These are phyloP conservation scores for Fusarium sarcochroum DNA, from an alignment of 2,329 filamentous ascomycete genomes.

Conservation along the genomic window DNA sequence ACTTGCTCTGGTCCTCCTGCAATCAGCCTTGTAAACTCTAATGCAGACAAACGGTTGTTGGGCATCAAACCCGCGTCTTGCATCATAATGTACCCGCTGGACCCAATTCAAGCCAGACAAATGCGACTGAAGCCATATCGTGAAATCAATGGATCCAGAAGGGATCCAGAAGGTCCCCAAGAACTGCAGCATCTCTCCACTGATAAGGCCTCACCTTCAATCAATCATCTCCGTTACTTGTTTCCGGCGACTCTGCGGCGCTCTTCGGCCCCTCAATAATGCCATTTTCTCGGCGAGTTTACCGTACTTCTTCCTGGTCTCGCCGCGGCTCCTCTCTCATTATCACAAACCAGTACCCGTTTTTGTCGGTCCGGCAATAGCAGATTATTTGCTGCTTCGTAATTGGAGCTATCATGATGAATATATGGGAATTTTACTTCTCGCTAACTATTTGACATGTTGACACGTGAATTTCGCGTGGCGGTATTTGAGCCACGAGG, in stretches of 20 bases:
- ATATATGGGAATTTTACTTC: constrained; percentile 7
- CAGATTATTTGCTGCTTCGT: not conserved
- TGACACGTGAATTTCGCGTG: constrained; percentile 39
- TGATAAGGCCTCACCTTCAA: constrained; percentile 20
- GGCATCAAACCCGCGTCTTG: constrained; percentile 33
- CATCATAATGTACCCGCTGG: constrained; percentile 32
- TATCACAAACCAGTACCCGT: constrained; percentile 4
- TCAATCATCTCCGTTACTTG: constrained; percentile 7
- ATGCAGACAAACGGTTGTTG: constrained; percentile 29
- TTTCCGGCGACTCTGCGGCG: constrained; percentile 35
- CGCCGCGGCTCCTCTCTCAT: constrained; percentile 20
- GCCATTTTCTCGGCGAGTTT: constrained; percentile 15
- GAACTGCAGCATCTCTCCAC: constrained; percentile 34
- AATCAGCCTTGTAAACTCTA: constrained; percentile 38
- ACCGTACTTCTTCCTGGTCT: constrained; percentile 10
- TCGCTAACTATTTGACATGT: constrained; percentile 1
- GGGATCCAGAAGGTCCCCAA: constrained; percentile 12
- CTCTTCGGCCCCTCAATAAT: constrained; percentile 39
- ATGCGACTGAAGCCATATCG: not conserved
- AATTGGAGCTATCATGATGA: constrained; percentile 17
- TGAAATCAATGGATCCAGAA: constrained; percentile 26
- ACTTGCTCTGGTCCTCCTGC: constrained; percentile 12
- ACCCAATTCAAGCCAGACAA: constrained; percentile 22
- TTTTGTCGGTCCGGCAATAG: constrained; percentile 30
- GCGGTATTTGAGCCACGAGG: constrained; percentile 34